Evolutionary conservation across 352 stramenopile genomes (phyloP), one percentile per base, ranked within the genome.

Genomic region (Phytophthora hybrid): DNA sequence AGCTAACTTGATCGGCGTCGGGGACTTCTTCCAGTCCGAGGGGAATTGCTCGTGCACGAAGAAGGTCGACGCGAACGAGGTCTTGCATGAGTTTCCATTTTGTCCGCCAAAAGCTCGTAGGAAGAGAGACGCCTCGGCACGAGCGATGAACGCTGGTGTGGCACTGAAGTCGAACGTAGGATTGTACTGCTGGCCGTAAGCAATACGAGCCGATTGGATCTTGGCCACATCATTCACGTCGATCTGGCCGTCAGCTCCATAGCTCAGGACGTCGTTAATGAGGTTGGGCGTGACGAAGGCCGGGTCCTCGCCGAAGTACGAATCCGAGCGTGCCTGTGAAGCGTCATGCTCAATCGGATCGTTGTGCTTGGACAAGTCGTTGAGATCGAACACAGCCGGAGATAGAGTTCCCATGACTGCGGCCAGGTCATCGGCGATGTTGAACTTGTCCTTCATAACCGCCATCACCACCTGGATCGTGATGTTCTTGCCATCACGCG

Each of bases 401-500:
- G 66, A 62, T 18, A 73, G n/a, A 18, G 19, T 60, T 6, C 49
- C 66, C 32, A 73, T 62, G 10, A 73, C 49, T 11, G 66, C 23
- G 7, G 61, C 57, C 14, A 66, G 46, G 49, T 73, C 66, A 18
- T 62, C 47, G 39, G 64, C 71, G 26, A 78, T 52, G 58, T 84
- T 82, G 71, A 74, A 82, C 14, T 71, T 51, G 26, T 71, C 54
- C 53, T 73, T 64, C 23, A 84, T 41, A 13, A 66, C 74, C 1
- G 74, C 21, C 14, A 84, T 19, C 19, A 63, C 47, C 14, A 31
- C 23, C 18, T 58, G 21, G 10, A 63, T 44, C 7, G 71, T 76
- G 26, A 84, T 39, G 54, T 80, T 79, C 26, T 69, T 76, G 13
- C 78, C 78, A 44, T 71, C 71, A 26, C 80, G 76, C 11, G 79